phyloP scores from a whole-genome alignment of 2,329 filamentous ascomycete genomes.

The Trichophyton equinum region DNA sequence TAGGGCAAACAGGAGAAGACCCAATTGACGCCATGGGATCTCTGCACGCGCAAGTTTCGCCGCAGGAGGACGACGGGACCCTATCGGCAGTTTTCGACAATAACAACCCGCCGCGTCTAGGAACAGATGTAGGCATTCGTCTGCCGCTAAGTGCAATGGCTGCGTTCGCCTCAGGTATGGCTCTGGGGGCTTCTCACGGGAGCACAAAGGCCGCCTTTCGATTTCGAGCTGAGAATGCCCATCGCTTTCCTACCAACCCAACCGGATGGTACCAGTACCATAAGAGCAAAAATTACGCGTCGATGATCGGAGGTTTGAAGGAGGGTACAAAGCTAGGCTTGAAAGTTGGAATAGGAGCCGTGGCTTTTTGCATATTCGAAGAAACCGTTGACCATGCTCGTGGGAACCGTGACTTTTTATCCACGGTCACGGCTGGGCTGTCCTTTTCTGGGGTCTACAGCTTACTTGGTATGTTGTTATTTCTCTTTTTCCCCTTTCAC shows the following conservation, averaged over 20 bases:
- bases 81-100: conserved; percentile 25
- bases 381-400: conserved; percentile 63
- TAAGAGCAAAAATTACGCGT: conserved; percentile 91
- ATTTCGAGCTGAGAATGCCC: conserved; percentile 92
- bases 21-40: background rate
- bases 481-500: conserved; percentile 1
- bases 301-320: conserved; percentile 61
- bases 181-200: conserved; percentile 59
- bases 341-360: conserved; percentile 59
- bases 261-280: conserved; percentile 97
- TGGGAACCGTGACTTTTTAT: conserved; percentile 59
- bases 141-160: conserved; percentile 52
- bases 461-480: conserved; percentile 53
- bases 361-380: conserved; percentile 68
- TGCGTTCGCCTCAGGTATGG: conserved; percentile 56
- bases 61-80: background rate
- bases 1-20: background rate
- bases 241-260: conserved; percentile 71
- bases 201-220: conserved; percentile 62
- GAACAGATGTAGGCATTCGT: conserved; percentile 52
- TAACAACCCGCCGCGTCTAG: conserved; percentile 36
- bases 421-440: conserved; percentile 69
- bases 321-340: conserved; percentile 66
- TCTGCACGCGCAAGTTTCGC: background rate
- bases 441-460: conserved; percentile 80